A percentile compares a stretch with the other conserved stretches of the same genome.
Conservation (phyloP, 2,329 filamentous ascomycete genomes). For the Monosporascus cannonballus region DNA sequence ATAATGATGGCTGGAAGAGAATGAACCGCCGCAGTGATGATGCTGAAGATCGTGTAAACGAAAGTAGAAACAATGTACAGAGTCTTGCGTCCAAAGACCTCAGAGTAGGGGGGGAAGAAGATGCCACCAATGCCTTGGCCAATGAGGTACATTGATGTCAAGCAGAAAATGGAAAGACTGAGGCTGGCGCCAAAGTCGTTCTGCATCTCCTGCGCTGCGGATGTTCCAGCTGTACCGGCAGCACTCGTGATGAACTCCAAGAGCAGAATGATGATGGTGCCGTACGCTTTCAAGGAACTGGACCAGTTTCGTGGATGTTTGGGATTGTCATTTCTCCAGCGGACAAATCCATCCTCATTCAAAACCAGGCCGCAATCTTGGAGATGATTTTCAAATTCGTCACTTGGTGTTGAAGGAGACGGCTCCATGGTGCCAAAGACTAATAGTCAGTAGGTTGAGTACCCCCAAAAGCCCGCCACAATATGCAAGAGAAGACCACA, state of each 20-base stretch:
- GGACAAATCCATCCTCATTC: too few relatives aligned
- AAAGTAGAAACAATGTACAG: background rate
- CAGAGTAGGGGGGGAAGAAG: background rate
- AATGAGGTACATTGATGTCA: background rate
- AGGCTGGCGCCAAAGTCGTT: background rate
- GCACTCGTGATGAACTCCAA: background rate
- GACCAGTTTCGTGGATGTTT: too few relatives aligned
- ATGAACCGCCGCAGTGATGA: background rate
- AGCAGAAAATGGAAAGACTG: background rate
- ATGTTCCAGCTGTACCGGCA: background rate
- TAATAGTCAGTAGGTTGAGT: too few relatives aligned
- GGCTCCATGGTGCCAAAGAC: too few relatives aligned
- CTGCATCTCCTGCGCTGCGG: background rate
- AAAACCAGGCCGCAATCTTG: too few relatives aligned
- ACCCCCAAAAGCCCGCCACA: too few relatives aligned
- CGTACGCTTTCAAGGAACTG: background rate
- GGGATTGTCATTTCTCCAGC: too few relatives aligned
- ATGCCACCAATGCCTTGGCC: background rate
- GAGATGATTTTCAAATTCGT: too few relatives aligned
- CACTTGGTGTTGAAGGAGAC: too few relatives aligned
- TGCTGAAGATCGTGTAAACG: background rate
- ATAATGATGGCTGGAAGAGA: background rate
- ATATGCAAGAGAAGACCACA: too few relatives aligned
- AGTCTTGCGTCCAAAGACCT: background rate
- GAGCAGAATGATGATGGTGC: background rate